Percentiles rank a stretch among this genome's conserved stretches.
These are phyloP conservation scores for Sclerotinia sclerotiorum DNA, from an alignment of 2,329 filamentous ascomycete species.

Conservation along the genomic window DNA sequence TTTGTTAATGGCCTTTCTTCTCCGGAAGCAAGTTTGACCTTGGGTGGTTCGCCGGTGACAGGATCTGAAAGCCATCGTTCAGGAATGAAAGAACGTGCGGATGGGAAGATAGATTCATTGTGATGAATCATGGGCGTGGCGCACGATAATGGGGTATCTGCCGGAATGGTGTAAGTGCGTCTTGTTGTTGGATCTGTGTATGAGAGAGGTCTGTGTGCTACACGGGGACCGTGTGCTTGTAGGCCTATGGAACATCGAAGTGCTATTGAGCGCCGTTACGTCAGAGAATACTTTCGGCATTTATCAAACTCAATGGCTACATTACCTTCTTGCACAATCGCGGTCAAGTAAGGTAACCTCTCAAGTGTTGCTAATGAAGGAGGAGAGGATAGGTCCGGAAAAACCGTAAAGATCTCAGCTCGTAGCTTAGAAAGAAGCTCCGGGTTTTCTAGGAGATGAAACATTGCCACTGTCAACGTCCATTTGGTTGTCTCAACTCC, in stretches of 20 bases:
- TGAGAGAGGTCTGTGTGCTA: constrained; percentile 32
- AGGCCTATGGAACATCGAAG: constrained; percentile 41
- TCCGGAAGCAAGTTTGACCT: not conserved
- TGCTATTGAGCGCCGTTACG: not conserved
- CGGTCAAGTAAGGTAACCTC: constrained; percentile 39
- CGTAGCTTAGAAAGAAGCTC: constrained; percentile 38
- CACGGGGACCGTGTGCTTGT: constrained; percentile 35
- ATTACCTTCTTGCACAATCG: constrained; percentile 40
- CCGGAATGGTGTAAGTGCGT: constrained; percentile 27
- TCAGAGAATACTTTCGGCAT: not conserved
- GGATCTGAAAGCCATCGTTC: constrained; percentile 45
- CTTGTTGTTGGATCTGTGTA: constrained; percentile 28
- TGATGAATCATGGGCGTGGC: constrained; percentile 45
- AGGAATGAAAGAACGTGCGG: constrained; percentile 44
- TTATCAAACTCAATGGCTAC: not conserved
- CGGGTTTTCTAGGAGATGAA: constrained; percentile 43
- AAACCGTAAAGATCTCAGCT: constrained; percentile 39
- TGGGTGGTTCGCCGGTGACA: constrained; percentile 2
- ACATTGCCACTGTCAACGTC: constrained; percentile 41
- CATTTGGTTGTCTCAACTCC: constrained; percentile 44
- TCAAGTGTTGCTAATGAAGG: constrained; percentile 33
- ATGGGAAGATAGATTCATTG: constrained; percentile 43
- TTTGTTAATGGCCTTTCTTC: constrained; percentile 25
- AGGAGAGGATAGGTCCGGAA: constrained; percentile 20
- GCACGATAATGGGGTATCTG: constrained; percentile 44